These are phyloP conservation scores for Mucor indicus DNA, from an alignment of 371 early-diverging fungal species.

Conservation along the genomic window DNA sequence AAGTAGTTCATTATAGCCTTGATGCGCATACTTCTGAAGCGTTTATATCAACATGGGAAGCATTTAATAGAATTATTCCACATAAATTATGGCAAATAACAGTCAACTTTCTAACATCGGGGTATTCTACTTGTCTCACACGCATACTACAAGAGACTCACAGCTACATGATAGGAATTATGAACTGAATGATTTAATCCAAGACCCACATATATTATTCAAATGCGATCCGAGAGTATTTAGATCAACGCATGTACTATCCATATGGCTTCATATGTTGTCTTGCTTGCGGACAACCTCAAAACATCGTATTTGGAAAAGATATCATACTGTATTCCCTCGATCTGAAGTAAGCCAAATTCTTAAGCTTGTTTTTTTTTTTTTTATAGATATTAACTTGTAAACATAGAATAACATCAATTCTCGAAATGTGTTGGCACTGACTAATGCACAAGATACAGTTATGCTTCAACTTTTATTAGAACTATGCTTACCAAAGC, in stretches of 20 bases:
- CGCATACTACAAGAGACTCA: neutral
- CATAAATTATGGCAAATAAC: slow-evolving; percentile 41
- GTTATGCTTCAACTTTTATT: slow-evolving; percentile 51
- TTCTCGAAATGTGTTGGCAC: slow-evolving; percentile 46
- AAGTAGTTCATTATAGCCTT: neutral
- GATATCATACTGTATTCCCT: slow-evolving; percentile 26
- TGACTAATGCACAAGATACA: slow-evolving; percentile 54
- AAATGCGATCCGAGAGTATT: slow-evolving; percentile 50
- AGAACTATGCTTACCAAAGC: slow-evolving; percentile 32
- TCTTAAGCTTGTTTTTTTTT: neutral
- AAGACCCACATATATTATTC: slow-evolving; percentile 51
- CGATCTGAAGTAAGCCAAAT: slow-evolving; percentile 18
- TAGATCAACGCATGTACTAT: slow-evolving; percentile 40
- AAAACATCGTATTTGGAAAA: slow-evolving; percentile 45
- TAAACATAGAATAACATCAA: slow-evolving; percentile 13
- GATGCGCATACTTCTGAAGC: slow-evolving; percentile 23
- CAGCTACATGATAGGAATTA: slow-evolving; percentile 12
- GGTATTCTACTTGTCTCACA: neutral
- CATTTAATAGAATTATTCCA: slow-evolving; percentile 36
- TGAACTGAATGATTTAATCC: slow-evolving; percentile 41
- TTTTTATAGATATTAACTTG: neutral
- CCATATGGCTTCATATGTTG: slow-evolving; percentile 52
- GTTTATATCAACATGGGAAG: slow-evolving; percentile 39
- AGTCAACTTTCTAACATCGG: slow-evolving; percentile 7
- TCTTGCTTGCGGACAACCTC: slow-evolving; percentile 38